Percentiles rank a stretch among this genome's conserved stretches.
Conservation (phyloP, 2,329 filamentous ascomycete genomes). For the Pseudogymnoascus sp. region DNA sequence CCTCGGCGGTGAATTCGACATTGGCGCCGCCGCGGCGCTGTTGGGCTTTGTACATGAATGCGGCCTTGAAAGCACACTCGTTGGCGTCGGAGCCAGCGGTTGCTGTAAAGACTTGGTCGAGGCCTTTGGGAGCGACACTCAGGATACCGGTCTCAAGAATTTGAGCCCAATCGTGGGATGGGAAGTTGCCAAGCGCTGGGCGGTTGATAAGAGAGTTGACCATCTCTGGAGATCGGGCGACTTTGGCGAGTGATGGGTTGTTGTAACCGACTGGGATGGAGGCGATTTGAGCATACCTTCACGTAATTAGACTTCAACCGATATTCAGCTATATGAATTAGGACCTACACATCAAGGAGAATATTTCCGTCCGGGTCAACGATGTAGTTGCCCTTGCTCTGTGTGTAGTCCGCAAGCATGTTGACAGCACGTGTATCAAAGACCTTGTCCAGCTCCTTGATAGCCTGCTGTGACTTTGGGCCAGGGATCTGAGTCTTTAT, state of each 20-base stretch:
- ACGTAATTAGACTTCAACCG: not conserved
- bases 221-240: slow-evolving; percentile 63
- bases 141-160: slow-evolving; percentile 64
- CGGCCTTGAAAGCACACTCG: slow-evolving; percentile 77
- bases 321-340: not conserved
- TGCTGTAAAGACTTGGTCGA: slow-evolving; percentile 73
- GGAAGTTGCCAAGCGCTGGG: slow-evolving; percentile 73
- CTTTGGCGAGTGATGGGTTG: slow-evolving; percentile 58
- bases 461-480: slow-evolving; percentile 31
- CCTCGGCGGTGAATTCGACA: slow-evolving; percentile 62
- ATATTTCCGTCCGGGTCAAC: slow-evolving; percentile 43
- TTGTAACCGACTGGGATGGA: slow-evolving; percentile 79
- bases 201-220: slow-evolving; percentile 65
- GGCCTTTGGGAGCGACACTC: slow-evolving; percentile 62
- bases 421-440: slow-evolving; percentile 45
- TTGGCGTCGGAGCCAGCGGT: slow-evolving; percentile 75
- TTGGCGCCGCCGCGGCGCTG: slow-evolving; percentile 56
- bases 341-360: slow-evolving; percentile 39
- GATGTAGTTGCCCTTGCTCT: slow-evolving; percentile 45
- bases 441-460: slow-evolving; percentile 37
- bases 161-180: slow-evolving; percentile 63
- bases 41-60: slow-evolving; percentile 73
- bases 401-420: slow-evolving; percentile 44
- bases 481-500: slow-evolving; percentile 33
- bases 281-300: slow-evolving; percentile 68